Conservation (phyloP, 129 eudicot species). For the Arctium minus region DNA sequence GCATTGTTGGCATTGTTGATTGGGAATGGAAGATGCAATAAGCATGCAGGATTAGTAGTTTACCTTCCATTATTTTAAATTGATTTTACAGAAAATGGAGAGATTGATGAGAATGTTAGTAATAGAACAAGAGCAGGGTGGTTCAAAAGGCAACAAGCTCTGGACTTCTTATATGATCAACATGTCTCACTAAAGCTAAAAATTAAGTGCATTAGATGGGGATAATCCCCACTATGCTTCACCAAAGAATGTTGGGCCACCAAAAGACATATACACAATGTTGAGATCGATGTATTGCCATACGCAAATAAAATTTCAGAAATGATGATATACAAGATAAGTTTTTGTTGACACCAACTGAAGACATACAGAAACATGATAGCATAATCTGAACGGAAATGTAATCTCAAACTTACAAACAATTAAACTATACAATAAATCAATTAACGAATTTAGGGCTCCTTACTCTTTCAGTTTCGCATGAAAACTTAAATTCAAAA, state of each 20-base stretch:
- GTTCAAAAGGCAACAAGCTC: neutral
- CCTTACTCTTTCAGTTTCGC: neutral
- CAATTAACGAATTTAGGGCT: constrained; percentile 22
- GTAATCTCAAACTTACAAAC: neutral
- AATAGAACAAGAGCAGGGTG: neutral
- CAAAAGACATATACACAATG: no score
- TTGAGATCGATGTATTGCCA: neutral
- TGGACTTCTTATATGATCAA: no score
- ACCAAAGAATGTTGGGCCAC: no score
- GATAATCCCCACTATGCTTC: no score
- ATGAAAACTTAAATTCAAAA: neutral
- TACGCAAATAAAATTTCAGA: neutral
- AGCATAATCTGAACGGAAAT: neutral
- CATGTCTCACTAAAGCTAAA: neutral
- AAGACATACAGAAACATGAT: neutral
- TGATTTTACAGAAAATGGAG: neutral
- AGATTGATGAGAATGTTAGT: neutral
- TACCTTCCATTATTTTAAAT: neutral
- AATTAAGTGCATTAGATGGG: neutral
- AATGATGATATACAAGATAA: neutral
- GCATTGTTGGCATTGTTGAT: neutral
- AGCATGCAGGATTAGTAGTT: neutral
- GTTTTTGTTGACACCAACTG: neutral
- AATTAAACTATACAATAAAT: neutral
- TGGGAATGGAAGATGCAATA: neutral